Evolutionary conservation across 2,329 filamentous ascomycete genomes (phyloP).

Genomic region (Aureobasidium lini): DNA sequence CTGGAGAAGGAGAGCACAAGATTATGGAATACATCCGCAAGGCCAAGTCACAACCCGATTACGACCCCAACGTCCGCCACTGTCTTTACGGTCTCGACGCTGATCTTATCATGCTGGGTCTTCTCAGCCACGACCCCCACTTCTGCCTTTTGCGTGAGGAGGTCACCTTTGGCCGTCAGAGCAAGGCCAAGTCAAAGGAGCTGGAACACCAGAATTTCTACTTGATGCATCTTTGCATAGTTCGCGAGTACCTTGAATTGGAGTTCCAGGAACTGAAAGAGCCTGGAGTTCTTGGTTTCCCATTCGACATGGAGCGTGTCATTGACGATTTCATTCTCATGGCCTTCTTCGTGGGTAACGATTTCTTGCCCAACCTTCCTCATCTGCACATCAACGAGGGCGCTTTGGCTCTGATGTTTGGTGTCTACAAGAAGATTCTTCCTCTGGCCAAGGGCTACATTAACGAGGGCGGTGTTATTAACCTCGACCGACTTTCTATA

Average conservation of each 20-base stretch:
- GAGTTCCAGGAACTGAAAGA: constrained; percentile 90
- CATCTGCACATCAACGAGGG: constrained; percentile 98
- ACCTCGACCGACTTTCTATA: constrained; percentile 67
- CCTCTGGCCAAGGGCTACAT: constrained; percentile 88
- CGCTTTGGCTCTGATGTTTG: constrained; percentile 93
- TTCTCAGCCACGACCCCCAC: constrained; percentile 95
- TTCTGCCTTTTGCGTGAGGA: constrained; percentile 96
- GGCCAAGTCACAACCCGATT: constrained; percentile 88
- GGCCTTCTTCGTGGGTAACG: constrained; percentile 98
- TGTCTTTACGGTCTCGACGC: constrained; percentile 96
- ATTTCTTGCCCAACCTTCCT: constrained; percentile 95
- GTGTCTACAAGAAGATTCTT: constrained; percentile 85
- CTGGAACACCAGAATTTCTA: constrained; percentile 99
- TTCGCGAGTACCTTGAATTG: constrained; percentile 91
- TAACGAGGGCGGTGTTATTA: constrained; percentile 90
- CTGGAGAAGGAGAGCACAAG: constrained; percentile 97
- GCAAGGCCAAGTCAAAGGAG: constrained; percentile 85
- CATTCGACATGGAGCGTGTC: constrained; percentile 88
- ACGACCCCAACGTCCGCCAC: constrained; percentile 88
- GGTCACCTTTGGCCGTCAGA: constrained; percentile 88
- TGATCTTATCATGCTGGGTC: constrained; percentile 95
- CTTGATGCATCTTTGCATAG: constrained; percentile 92
- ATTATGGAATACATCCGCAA: constrained; percentile 99
- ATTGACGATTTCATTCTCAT: constrained; percentile 99
- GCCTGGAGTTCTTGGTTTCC: constrained; percentile 62